These are phyloP conservation scores for Pyricularia pennisetigena DNA, from an alignment of 2,329 filamentous ascomycete species.

Conservation along the genomic window DNA sequence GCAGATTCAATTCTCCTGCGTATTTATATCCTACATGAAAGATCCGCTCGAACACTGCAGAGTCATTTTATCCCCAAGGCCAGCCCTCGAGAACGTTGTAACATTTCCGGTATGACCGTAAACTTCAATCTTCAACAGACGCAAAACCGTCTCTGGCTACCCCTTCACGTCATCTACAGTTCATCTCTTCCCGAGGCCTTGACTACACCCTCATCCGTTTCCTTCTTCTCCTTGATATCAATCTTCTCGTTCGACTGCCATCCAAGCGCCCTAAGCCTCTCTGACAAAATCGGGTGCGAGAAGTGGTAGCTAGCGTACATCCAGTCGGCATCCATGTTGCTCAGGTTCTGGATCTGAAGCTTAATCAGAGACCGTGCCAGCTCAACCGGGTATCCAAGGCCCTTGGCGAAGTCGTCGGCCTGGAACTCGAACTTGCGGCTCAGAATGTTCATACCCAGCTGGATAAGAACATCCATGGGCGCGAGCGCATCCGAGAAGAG, in stretches of 20 bases:
- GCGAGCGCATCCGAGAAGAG: slow-evolving; percentile 95
- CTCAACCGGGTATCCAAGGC: slow-evolving; percentile 74
- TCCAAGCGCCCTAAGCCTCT: slow-evolving; percentile 81
- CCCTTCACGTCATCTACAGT: slow-evolving; percentile 39
- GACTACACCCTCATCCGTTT: slow-evolving; percentile 35
- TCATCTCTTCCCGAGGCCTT: slow-evolving; percentile 68
- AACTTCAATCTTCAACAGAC: background rate
- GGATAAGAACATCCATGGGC: slow-evolving; percentile 89
- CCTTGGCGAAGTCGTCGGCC: slow-evolving; percentile 81
- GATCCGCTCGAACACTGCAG: background rate
- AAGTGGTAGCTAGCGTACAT: slow-evolving; percentile 98
- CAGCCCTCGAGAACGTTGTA: background rate
- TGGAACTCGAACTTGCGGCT: slow-evolving; percentile 94
- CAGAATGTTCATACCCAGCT: slow-evolving; percentile 91
- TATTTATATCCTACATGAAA: background rate
- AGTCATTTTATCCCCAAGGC: background rate
- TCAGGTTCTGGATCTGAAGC: slow-evolving; percentile 95
- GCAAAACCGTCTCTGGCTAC: background rate
- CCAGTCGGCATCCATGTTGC: slow-evolving; percentile 98
- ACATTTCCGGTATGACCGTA: background rate
- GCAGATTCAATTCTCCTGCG: background rate
- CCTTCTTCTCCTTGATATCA: slow-evolving; percentile 24
- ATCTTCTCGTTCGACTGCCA: slow-evolving; percentile 60
- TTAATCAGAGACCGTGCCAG: slow-evolving; percentile 87
- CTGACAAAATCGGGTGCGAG: slow-evolving; percentile 91